Evolutionary conservation across 495 filamentous ascomycete genomes (phyloP), one percentile per base, ranked within the genome.

Genomic region (Podospora comata): DNA sequence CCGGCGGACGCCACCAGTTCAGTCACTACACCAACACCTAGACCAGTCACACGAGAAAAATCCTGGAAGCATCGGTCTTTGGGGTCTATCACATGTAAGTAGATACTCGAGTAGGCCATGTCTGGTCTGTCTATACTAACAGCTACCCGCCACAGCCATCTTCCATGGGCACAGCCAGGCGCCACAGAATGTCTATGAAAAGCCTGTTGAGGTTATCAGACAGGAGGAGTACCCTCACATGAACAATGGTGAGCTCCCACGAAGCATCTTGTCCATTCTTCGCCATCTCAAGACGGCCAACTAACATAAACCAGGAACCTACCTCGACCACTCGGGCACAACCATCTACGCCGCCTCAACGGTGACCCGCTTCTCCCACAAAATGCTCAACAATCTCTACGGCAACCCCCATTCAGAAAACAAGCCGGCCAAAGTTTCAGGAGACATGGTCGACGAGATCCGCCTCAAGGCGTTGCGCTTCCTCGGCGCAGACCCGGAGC

Each of bases 371-470:
- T 90, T 91, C 76, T 83, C 86, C 20, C 65, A 79, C 1, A 85
- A 86, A 62, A 81, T 92, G 74, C 77, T 81, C 7, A 67, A 81
- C 3, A 85, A 84, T 68, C 82, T 94, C 53, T 88, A 88, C 67
- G 90, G 91, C 26, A 94, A 94, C 71, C 91, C 91, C 5, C 91
- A 94, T 73, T 93, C 91, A 0, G 82, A 83, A 28, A 91, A 90
- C 48, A 77, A 82, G 9, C 89, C 91, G 4, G 89, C 90, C 13
- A 80, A 83, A 56, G 72, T 87, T 9, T 85, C 89, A 0, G 88
- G 88, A n/a, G 77, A 84, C 18, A 79, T 83, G 58, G 84, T 92
- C 13, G 86, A 91, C 64, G 72, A 77, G 5, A 82, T 90, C 7
- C 81, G 91, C n/a, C 73, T 79, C 59, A 81, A 85, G 66, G 86